phyloP scores from a whole-genome alignment of 208 protist genomes.

The Sergeia podlipaevii region DNA sequence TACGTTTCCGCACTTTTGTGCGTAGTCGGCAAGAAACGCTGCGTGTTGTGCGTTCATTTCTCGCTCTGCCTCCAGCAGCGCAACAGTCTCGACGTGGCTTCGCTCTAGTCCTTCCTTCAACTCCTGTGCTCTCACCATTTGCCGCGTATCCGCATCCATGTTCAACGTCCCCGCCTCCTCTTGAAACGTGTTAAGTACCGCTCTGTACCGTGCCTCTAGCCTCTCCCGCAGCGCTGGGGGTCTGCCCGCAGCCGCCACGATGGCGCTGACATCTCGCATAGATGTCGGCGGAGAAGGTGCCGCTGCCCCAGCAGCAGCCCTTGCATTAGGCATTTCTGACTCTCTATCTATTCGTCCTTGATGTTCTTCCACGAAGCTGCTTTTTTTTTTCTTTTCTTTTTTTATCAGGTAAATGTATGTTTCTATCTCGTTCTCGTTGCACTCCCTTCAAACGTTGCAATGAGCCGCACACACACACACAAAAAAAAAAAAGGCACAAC shows the following conservation, averaged over 20 bases:
- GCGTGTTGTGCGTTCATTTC: constrained; percentile 31
- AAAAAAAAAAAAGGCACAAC: too few relatives aligned
- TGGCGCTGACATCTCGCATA: too few relatives aligned
- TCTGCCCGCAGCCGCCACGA: too few relatives aligned
- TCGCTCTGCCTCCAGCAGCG: constrained; percentile 31
- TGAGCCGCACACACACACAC: too few relatives aligned
- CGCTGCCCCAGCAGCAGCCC: too few relatives aligned
- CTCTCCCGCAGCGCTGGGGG: constrained; percentile 37
- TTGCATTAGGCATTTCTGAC: too few relatives aligned
- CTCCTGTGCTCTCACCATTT: constrained; percentile 31
- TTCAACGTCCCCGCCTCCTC: constrained; percentile 33
- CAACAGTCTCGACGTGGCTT: constrained; percentile 37
- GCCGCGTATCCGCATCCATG: constrained; percentile 37
- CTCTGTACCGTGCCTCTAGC: constrained; percentile 31
- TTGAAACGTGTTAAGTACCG: constrained; percentile 41
- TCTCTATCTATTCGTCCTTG: too few relatives aligned
- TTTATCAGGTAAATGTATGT: too few relatives aligned
- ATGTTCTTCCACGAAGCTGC: too few relatives aligned
- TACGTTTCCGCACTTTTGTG: constrained; percentile 5
- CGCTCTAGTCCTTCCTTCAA: constrained; percentile 39
- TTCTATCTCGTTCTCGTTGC: too few relatives aligned
- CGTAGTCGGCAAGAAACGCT: constrained; percentile 23
- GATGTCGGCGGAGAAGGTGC: neutral
- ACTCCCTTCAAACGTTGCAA: too few relatives aligned
- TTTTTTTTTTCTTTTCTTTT: too few relatives aligned